Percentiles rank a stretch among this genome's conserved stretches.
These are phyloP conservation scores for Phytophthora gonapodyides DNA, from an alignment of 352 stramenopile species.

Conservation along the genomic window DNA sequence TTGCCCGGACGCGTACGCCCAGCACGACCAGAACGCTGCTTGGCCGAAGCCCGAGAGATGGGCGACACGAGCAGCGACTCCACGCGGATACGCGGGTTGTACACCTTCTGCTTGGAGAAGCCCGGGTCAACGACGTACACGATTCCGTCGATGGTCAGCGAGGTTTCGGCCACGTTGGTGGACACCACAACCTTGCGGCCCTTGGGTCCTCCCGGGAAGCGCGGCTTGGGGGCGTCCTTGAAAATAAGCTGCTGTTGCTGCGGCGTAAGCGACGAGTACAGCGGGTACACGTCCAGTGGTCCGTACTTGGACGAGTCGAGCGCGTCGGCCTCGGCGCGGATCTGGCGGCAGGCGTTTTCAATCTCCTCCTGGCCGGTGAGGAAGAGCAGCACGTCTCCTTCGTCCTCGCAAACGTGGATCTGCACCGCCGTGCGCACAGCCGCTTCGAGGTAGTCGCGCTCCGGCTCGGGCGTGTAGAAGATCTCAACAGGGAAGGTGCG, in stretches of 20 bases:
- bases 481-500: conserved; percentile 98
- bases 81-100: conserved; percentile 98
- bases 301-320: conserved; percentile 95
- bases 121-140: conserved; percentile 99
- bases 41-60: conserved; percentile 96
- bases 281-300: conserved; percentile 91
- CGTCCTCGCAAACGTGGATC: conserved; percentile 97
- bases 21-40: conserved; percentile 93
- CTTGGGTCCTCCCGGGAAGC: conserved; percentile 79
- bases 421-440: conserved; percentile 88
- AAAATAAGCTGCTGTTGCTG: conserved; percentile 99
- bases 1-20: conserved; percentile 93
- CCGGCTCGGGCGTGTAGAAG: conserved; percentile 97
- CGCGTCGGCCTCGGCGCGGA: conserved; percentile 85
- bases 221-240: conserved; percentile 94
- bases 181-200: conserved; percentile 97
- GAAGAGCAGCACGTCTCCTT: conserved; percentile 99
- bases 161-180: conserved; percentile 99
- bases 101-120: conserved; percentile 99
- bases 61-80: conserved; percentile 98
- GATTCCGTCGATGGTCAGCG: conserved; percentile 99
- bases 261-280: conserved; percentile 98
- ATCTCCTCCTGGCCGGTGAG: conserved; percentile 99
- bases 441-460: conserved; percentile 98
- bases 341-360: conserved; percentile 95